Base-by-base conservation (phyloP, 176 grass and related monocot species). In the Thinopyrum elongatum region DNA sequence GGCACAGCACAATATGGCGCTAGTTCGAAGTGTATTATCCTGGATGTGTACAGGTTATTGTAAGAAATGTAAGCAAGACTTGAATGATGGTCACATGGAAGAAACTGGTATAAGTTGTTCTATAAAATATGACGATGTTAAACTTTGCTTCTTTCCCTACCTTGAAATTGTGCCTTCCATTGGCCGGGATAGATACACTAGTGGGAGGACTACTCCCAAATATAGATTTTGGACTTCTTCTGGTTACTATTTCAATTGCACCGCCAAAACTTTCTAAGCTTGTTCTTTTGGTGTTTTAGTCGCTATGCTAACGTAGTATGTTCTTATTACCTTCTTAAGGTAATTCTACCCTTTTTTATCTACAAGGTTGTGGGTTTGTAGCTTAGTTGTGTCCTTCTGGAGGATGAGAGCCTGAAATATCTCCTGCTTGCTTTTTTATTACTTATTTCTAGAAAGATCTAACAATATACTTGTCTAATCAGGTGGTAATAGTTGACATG, bases 401-500 rank as follows among this genome's bases (percentile, higher is more conserved):
- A 62, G 8, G 49, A 15, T 34, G 11, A 33, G 42, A 55, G 8
- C 12, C 13, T 81, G 9, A 49, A 16, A 49, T 83, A 22, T 70
- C 2, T 27, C 19, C 10, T 77, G 64, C 35, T 62, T 80, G 3
- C 33, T 65, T 62, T 65, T 44, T 16, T 53, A 7, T 4, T 23
- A 46, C 55, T 10, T 74, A 51, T 31, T 27, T 78, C 17, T 49
- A 29, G 25, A 26, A 79, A 86, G 30, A 22, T 79, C 49, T 69
- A 27, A 86, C 33, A 13, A 7, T 72, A 2, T 23, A 34, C 71
- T 65, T 58, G 10, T 76, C 16, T 65, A 11, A 23, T 39, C 80
- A 83, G 86, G 80, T 88, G 38, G 75, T 84, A 34, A 27, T 70
- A 4, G 36, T 30, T 79, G 74, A 84, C 15, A 57, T 84, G 49